phyloP scores from a whole-genome alignment of 1,284 basidiomycete genomes.

The Cystobasidium pallidum region DNA sequence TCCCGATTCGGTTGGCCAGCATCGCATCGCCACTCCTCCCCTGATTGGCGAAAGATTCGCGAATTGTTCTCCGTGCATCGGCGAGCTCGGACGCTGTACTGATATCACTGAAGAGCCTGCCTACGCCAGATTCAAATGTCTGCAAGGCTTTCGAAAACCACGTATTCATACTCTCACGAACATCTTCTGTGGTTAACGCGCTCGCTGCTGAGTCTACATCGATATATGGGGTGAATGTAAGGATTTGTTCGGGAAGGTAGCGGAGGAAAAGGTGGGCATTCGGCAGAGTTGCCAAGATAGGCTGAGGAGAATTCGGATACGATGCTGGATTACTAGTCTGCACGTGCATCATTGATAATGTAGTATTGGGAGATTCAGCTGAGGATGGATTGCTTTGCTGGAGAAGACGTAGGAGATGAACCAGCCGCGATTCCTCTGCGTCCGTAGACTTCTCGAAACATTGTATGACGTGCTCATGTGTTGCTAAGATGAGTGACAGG shows the following conservation, averaged over 20 bases:
- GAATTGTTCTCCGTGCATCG: not conserved
- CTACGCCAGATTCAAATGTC: constrained; percentile 20
- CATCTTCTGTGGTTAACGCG: constrained; percentile 2
- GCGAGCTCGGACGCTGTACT: constrained; percentile 33
- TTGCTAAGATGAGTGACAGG: constrained; percentile 47
- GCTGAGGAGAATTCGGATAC: not conserved
- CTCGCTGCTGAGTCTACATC: constrained; percentile 23
- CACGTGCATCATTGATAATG: not conserved
- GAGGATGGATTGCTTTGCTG: constrained; percentile 42
- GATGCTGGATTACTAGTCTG: not conserved
- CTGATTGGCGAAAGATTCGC: constrained; percentile 6
- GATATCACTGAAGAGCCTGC: not conserved
- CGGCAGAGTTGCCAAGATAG: constrained; percentile 47
- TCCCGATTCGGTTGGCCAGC: not conserved
- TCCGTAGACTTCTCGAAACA: constrained; percentile 38
- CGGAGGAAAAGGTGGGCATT: constrained; percentile 49
- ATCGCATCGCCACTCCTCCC: not conserved
- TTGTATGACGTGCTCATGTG: constrained; percentile 44
- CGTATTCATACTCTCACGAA: not conserved
- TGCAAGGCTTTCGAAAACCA: not conserved
- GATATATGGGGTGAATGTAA: constrained; percentile 47
- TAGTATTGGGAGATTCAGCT: not conserved
- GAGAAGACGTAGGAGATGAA: constrained; percentile 35
- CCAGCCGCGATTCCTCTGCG: constrained; percentile 26
- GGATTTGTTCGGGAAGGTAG: constrained; percentile 48